phyloP scores from a whole-genome alignment of 495 filamentous ascomycete species.

The Parachaetomium inaequale region DNA sequence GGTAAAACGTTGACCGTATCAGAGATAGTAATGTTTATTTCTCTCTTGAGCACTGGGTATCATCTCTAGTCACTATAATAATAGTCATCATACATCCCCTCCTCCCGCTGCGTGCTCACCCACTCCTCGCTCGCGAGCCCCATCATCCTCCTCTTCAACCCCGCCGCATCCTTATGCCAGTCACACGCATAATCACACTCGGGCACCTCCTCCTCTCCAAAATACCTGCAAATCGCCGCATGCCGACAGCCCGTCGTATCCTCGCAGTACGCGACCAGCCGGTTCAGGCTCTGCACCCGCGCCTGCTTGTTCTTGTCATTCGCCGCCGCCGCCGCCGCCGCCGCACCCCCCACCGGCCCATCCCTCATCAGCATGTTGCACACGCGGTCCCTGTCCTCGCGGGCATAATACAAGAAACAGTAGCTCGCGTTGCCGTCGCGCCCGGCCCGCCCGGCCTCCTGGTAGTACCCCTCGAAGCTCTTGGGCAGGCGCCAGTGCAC shows the following conservation, averaged over 20 bases:
- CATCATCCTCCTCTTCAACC: conserved; percentile 60
- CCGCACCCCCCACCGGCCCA: conserved; percentile 8
- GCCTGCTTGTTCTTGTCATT: conserved; percentile 27
- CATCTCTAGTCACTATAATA: conserved; percentile 30
- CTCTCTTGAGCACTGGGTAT: too few species aligned
- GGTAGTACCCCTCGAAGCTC: conserved; percentile 91
- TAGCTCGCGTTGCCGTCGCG: conserved; percentile 80
- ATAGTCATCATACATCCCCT: conserved; percentile 48
- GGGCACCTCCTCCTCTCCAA: conserved; percentile 62
- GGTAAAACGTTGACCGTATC: too few species aligned
- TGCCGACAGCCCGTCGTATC: conserved; percentile 69
- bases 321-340: conserved; percentile 32
- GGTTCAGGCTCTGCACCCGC: conserved; percentile 47
- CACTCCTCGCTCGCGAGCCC: conserved; percentile 69
- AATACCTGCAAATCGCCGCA: conserved; percentile 71
- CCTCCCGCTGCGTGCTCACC: conserved; percentile 66
- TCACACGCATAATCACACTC: conserved; percentile 85
- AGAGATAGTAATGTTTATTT: too few species aligned
- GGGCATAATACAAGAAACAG: conserved; percentile 85
- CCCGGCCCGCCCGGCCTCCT: conserved; percentile 90
- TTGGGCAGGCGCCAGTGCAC: conserved; percentile 91
- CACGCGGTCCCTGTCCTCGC: conserved; percentile 75
- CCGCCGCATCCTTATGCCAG: conserved; percentile 71
- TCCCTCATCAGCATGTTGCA: conserved; percentile 53
- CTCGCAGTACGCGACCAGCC: conserved; percentile 79